Evolutionary conservation across 2,329 filamentous ascomycete species (phyloP).

Genomic region (Teratosphaeria pseudoeucalypti): DNA sequence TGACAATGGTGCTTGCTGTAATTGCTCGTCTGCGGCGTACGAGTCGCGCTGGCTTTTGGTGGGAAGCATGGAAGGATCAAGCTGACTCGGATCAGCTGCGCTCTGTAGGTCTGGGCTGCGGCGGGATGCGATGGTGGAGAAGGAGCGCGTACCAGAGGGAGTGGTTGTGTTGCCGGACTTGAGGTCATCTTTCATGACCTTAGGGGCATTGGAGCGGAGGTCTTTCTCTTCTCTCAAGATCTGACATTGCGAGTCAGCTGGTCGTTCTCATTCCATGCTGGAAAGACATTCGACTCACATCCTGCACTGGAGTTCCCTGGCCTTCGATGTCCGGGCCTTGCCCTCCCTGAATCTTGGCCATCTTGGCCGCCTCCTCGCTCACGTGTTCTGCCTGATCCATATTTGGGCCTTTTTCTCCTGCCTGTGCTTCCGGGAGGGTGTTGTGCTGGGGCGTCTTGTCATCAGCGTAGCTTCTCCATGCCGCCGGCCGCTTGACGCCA

Average conservation of each 20-base stretch:
- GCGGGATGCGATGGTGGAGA: slow-evolving; percentile 45
- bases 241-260: slow-evolving; percentile 28
- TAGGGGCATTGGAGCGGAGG: slow-evolving; percentile 51
- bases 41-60: slow-evolving; percentile 15
- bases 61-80: slow-evolving; percentile 20
- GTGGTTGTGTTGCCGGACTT: slow-evolving; percentile 27
- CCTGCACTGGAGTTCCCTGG: slow-evolving; percentile 56
- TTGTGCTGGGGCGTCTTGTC: slow-evolving; percentile 15
- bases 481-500: slow-evolving; percentile 12
- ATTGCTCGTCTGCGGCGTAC: slow-evolving; percentile 7
- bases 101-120: slow-evolving; percentile 7
- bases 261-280: neutral
- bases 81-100: neutral
- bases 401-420: slow-evolving; percentile 34
- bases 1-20: neutral
- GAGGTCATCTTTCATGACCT: slow-evolving; percentile 54
- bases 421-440: slow-evolving; percentile 14
- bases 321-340: slow-evolving; percentile 48
- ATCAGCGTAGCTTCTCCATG: slow-evolving; percentile 13
- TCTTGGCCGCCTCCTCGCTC: slow-evolving; percentile 54
- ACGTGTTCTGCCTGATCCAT: slow-evolving; percentile 48
- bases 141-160: slow-evolving; percentile 35
- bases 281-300: slow-evolving; percentile 35
- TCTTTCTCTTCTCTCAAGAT: slow-evolving; percentile 54
- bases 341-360: slow-evolving; percentile 47